Percentiles rank a stretch among this genome's conserved stretches.
Evolutionary conservation across 805 yeast species (phyloP).

Genomic region (Tetrapisispora pingtungensis): DNA sequence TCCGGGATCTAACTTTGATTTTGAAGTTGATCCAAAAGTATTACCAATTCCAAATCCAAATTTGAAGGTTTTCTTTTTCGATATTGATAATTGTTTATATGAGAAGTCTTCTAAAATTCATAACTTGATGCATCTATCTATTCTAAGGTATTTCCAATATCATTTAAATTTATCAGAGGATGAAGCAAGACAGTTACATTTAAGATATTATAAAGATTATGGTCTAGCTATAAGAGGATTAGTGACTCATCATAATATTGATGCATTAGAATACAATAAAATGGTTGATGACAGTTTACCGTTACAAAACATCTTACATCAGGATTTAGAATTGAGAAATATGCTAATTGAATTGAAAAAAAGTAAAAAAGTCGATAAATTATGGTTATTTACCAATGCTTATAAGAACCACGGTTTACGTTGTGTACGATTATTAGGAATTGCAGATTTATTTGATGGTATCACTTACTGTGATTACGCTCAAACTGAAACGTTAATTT

Average conservation of each 20-base stretch:
- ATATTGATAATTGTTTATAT: constrained; percentile 89
- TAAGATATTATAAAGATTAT: constrained; percentile 69
- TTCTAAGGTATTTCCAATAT: constrained; percentile 69
- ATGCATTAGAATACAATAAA: constrained; percentile 80
- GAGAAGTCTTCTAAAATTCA: constrained; percentile 64
- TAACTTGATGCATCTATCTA: constrained; percentile 78
- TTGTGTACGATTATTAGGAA: constrained; percentile 66
- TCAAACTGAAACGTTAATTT: constrained; percentile 52
- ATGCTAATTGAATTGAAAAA: constrained; percentile 37
- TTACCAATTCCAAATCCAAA: constrained; percentile 23
- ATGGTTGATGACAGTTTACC: constrained; percentile 91
- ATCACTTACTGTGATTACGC: constrained; percentile 83
- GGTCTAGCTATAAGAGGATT: constrained; percentile 93
- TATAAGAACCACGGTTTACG: constrained; percentile 83
- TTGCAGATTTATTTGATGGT: constrained; percentile 93
- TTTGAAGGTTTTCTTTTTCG: constrained; percentile 59
- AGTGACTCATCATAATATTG: constrained; percentile 51
- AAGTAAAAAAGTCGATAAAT: constrained; percentile 48
- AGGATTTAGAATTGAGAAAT: constrained; percentile 45
- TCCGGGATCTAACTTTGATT: constrained; percentile 27
- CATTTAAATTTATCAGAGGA: constrained; percentile 52
- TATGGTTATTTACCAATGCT: constrained; percentile 94
- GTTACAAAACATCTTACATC: constrained; percentile 62
- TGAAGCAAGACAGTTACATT: constrained; percentile 65
- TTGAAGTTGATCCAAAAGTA: constrained; percentile 20